These are phyloP conservation scores for Rhizophagus clarus DNA, from an alignment of 192 early-diverging fungal species.

Conservation along the genomic window DNA sequence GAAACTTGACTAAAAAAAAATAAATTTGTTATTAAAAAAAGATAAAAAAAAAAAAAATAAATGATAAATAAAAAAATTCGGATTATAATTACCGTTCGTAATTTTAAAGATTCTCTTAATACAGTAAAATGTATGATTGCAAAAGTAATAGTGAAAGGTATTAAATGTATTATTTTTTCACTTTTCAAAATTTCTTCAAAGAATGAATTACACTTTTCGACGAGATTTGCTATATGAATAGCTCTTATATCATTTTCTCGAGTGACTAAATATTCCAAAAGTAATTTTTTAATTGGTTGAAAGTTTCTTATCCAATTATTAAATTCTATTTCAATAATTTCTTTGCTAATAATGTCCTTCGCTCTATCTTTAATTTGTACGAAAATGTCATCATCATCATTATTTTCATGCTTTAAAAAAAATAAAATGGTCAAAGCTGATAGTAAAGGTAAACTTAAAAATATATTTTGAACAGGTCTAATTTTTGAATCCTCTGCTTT, in stretches of 20 bases:
- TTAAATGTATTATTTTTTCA: not conserved
- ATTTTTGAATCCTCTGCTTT: no score
- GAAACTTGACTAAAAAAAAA: no score
- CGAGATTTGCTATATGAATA: not conserved
- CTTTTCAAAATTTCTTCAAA: not conserved
- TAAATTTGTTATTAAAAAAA: no score
- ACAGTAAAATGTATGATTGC: not conserved
- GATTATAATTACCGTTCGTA: not conserved
- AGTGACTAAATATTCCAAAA: not conserved
- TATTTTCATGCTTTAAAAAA: not conserved
- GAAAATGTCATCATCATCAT: not conserved
- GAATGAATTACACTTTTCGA: not conserved
- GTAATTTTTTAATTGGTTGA: not conserved
- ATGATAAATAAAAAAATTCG: no score
- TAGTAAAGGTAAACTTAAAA: not conserved
- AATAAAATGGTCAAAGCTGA: not conserved
- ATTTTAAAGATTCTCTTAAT: no score
- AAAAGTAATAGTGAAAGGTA: not conserved
- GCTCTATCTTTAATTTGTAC: not conserved
- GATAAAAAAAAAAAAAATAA: no score
- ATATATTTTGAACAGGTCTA: not conserved
- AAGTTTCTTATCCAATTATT: not conserved
- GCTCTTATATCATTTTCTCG: not conserved
- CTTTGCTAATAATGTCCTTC: not conserved
- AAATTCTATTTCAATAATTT: not conserved